Base-by-base conservation (phyloP, 192 early-diverging fungal species). In the Coemansia erecta region DNA sequence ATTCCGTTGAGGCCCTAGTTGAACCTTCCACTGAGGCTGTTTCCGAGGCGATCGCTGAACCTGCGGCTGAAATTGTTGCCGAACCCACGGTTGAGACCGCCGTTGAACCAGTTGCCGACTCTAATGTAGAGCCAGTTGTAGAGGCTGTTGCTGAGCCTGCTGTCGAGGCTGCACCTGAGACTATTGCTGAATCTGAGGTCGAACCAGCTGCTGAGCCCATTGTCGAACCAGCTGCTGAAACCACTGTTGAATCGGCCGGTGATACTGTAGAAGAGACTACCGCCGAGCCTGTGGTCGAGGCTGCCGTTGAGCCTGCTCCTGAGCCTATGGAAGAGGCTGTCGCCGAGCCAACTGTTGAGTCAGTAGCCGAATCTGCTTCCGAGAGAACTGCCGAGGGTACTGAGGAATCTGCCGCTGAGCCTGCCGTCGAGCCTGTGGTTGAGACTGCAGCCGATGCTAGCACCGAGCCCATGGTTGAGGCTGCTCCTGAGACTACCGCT, bases 271-370 rank as follows among this genome's bases (percentile, higher is more conserved):
- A 9, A n/a, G 44, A 46, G 44, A 5, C n/a, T 46, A 17, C 17
- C 4, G 44, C 44, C 9, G n/a, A 7, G 7, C 44, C 44, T 46
- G 44, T 13, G 44, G 44, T n/a, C 17, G 44, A 41, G 39, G 8
- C 39, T 10, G 7, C n/a, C 44, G 17, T 17, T 46, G 44, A 46
- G 44, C 12, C 5, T 9, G 44, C 17, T 46, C 12, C 15, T 26
- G 49, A 19, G 17, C 9, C 44, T 46, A 9, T 41, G 18, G 60
- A 43, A 10, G 60, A 58, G 21, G 2, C 62, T 48, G 53, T 55
- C 55, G 52, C 43, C 14, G 19, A 39, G 2, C n/a, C 56, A 17
- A 26, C 18, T 15, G 44, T 19, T n/a, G 37, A 50, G 21, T 8
- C 18, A 18, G 44, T 18, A 6, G 13, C 11, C 21, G 44, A 41